Evolutionary conservation across 371 early-diverging fungal genomes (phyloP).

Genomic region (Coelomomyces lativittatus): DNA sequence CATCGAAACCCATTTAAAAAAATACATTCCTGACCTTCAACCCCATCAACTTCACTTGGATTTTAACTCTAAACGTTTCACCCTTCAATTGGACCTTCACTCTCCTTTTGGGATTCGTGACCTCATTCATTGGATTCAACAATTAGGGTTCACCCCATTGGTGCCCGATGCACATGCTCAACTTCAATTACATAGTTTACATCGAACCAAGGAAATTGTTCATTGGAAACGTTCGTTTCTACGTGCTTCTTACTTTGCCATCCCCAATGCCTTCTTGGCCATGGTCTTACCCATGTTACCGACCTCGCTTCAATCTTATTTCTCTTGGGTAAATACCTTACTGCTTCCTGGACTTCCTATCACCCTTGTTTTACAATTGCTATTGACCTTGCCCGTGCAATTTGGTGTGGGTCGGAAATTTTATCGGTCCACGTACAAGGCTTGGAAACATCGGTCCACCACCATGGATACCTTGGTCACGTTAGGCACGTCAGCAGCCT

Average conservation of each 20-base stretch:
- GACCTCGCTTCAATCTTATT: background rate
- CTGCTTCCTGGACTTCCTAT: background rate
- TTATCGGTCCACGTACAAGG: slow-evolving; percentile 55
- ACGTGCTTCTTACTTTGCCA: slow-evolving; percentile 41
- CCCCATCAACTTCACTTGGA: slow-evolving; percentile 47
- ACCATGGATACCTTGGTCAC: slow-evolving; percentile 92
- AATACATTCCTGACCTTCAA: slow-evolving; percentile 45
- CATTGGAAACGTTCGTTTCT: slow-evolving; percentile 55
- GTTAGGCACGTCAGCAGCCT: slow-evolving; percentile 68
- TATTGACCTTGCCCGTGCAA: slow-evolving; percentile 73
- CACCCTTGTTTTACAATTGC: slow-evolving; percentile 17
- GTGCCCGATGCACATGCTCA: slow-evolving; percentile 38
- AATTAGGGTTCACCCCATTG: slow-evolving; percentile 68
- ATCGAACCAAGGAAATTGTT: slow-evolving; percentile 65
- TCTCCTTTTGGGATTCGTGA: slow-evolving; percentile 49
- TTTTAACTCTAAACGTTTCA: slow-evolving; percentile 50
- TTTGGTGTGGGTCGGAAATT: slow-evolving; percentile 69
- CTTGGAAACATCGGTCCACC: slow-evolving; percentile 55
- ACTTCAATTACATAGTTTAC: slow-evolving; percentile 72
- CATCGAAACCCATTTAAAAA: slow-evolving; percentile 48
- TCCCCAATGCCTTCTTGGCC: slow-evolving; percentile 67
- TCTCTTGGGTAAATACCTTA: background rate
- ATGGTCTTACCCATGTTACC: slow-evolving; percentile 58
- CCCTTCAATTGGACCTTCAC: slow-evolving; percentile 1
- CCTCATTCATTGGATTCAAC: slow-evolving; percentile 58